Conservation (phyloP, 306 rosid genomes). For the Bauhinia variegata region DNA sequence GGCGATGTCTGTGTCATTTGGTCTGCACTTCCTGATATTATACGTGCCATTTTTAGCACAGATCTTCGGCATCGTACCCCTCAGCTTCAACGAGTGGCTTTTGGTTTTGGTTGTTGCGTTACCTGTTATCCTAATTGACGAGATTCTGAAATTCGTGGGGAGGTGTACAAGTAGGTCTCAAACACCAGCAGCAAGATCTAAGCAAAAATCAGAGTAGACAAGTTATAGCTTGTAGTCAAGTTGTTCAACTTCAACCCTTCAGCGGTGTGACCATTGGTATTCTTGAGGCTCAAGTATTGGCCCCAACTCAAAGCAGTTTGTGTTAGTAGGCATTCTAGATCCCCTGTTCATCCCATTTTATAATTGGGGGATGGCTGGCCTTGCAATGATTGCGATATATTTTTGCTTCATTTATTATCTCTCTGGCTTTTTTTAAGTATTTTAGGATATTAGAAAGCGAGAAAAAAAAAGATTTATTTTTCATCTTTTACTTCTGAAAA, state of each 20-base stretch:
- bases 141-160: constrained; percentile 61
- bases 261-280: constrained; percentile 26
- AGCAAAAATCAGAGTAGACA: constrained; percentile 68
- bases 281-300: constrained; percentile 38
- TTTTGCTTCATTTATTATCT: constrained; percentile 27
- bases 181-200: constrained; percentile 42
- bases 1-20: constrained; percentile 91
- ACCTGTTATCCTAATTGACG: constrained; percentile 62
- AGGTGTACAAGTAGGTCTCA: constrained; percentile 51
- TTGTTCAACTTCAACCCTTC: constrained; percentile 35
- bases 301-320: constrained; percentile 32
- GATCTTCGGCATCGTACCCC: constrained; percentile 84
- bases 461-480: constrained; percentile 33
- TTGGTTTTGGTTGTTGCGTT: constrained; percentile 59
- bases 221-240: constrained; percentile 32
- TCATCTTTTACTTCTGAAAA: constrained; percentile 5
- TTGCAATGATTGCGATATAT: constrained; percentile 42
- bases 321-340: constrained; percentile 42
- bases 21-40: constrained; percentile 80
- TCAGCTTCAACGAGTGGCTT: constrained; percentile 64
- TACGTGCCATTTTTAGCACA: constrained; percentile 89
- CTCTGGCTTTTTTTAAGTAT: constrained; percentile 12
- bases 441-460: constrained; percentile 28
- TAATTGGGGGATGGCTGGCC: constrained; percentile 42
- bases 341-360: constrained; percentile 48